Evolutionary conservation across 495 filamentous ascomycete genomes (phyloP), one percentile per base, ranked within the genome.

Genomic region (Trichoderma gamsii): DNA sequence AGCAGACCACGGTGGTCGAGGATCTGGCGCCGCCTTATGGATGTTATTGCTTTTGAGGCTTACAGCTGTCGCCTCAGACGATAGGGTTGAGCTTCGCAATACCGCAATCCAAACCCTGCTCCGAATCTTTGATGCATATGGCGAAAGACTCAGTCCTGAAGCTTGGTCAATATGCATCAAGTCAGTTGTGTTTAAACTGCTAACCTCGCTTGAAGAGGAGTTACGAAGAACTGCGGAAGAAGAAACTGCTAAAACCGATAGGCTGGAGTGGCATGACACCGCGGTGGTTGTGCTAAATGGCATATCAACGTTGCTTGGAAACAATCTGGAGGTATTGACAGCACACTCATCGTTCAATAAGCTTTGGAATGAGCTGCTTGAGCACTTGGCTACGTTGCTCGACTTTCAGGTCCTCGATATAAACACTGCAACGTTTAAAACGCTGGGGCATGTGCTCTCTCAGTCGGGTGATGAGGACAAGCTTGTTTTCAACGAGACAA

Each of bases 81-180:
- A 85, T 29, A 85, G 93, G 72, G 76, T 89, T n/a, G 95, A 98
- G 73, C 85, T 97, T 64, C 85, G 95, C 65, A 96, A 97, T 72
- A 93, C 92, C 68, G 91, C 93, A 7, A 88, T 98, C 41, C 93
- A 96, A 74, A 97, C 93, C 0, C 79, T 97, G 18, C 85, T 97
- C 67, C 84, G 93, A 46, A 97, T 98, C 65, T 92, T 98, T 70
- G 91, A 96, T 77, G 92, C 91, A 4, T 92, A 93, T 69, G 93
- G 90, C 35, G 91, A 94, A 72, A 87, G 89, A 64, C 82, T 98
- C 15, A 87, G 85, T 13, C 85, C 90, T 0, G 84, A 88, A 71
- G 89, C 92, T 13, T 97, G 93, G 94, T 87, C 87, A 43, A 81
- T 93, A 63, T 97, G 92, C 74, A 84, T 97, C 64, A 88, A 89